These are phyloP conservation scores for Erythrophleum ivorense DNA, from an alignment of 331 rosid species.

Conservation along the genomic window DNA sequence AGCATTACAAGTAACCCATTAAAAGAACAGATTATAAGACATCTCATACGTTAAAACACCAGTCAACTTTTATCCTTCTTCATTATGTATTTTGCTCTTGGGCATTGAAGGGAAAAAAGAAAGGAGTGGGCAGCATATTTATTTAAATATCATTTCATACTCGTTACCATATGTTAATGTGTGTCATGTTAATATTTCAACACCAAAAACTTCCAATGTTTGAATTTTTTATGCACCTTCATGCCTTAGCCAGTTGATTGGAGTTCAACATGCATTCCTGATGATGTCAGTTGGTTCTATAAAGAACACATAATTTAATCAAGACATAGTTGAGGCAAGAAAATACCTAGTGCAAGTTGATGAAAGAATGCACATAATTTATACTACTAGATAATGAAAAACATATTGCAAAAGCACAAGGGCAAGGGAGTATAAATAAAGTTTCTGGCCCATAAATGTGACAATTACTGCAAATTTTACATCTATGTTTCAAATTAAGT, in stretches of 20 bases:
- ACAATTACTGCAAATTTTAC: background rate
- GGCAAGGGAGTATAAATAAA: background rate
- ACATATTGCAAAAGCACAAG: background rate
- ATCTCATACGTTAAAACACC: background rate
- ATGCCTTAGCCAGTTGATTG: background rate
- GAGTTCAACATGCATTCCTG: background rate
- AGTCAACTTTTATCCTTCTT: background rate
- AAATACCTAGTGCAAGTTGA: background rate
- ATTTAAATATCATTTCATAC: background rate
- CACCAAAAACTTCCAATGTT: background rate
- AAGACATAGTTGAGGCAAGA: too few relatives aligned
- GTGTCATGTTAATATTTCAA: background rate
- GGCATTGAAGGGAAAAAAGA: background rate
- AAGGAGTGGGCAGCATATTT: background rate
- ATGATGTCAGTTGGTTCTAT: background rate
- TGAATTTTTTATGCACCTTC: background rate
- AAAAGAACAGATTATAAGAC: constrained; percentile 5
- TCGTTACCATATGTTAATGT: background rate
- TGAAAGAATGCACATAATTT: too few relatives aligned
- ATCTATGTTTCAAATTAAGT: background rate
- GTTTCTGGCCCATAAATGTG: background rate
- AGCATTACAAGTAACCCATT: background rate
- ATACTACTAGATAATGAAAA: too few relatives aligned
- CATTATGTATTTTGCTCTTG: background rate
- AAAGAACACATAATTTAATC: background rate